A percentile compares a stretch with the other conserved stretches of the same genome.
phyloP scores from a whole-genome alignment of 139 green algal species.

The Parachlorella kessleri region DNA sequence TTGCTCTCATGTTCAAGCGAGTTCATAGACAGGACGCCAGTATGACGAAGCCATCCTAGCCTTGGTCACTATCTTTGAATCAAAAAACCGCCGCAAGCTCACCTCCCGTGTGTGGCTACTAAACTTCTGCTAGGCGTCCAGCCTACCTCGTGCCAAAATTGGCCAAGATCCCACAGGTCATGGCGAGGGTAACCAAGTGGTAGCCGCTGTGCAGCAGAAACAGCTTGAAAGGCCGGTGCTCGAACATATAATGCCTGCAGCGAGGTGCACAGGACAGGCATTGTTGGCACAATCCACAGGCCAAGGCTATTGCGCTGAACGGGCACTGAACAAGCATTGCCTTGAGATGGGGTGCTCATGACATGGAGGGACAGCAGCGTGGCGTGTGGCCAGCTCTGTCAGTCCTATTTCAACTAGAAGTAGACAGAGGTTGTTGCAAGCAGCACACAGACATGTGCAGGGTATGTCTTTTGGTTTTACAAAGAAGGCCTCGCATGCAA shows the following conservation, averaged over 20 bases:
- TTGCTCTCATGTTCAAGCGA: too few species aligned
- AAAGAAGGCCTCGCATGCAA: too few species aligned
- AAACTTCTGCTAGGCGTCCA: not conserved
- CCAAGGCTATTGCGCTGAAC: not conserved
- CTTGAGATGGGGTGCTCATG: not conserved
- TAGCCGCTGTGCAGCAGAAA: slow-evolving; percentile 21
- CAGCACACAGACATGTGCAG: too few species aligned
- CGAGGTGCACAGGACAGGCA: not conserved
- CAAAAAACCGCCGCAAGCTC: not conserved
- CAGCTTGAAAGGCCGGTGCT: not conserved
- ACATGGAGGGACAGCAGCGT: not conserved
- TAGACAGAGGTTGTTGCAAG: too few species aligned
- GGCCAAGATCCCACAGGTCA: slow-evolving; percentile 6
- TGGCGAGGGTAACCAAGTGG: not conserved
- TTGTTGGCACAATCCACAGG: not conserved
- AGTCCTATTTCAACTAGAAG: too few species aligned
- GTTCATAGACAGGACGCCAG: too few species aligned
- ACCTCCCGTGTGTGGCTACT: not conserved
- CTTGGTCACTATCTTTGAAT: not conserved
- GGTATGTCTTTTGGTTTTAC: too few species aligned
- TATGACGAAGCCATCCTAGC: not conserved
- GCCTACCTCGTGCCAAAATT: not conserved
- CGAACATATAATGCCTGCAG: slow-evolving; percentile 24
- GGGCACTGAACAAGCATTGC: not conserved
- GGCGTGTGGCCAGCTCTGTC: not conserved